Evolutionary conservation across 352 stramenopile genomes (phyloP).

Genomic region (Pythium scleroteichum): DNA sequence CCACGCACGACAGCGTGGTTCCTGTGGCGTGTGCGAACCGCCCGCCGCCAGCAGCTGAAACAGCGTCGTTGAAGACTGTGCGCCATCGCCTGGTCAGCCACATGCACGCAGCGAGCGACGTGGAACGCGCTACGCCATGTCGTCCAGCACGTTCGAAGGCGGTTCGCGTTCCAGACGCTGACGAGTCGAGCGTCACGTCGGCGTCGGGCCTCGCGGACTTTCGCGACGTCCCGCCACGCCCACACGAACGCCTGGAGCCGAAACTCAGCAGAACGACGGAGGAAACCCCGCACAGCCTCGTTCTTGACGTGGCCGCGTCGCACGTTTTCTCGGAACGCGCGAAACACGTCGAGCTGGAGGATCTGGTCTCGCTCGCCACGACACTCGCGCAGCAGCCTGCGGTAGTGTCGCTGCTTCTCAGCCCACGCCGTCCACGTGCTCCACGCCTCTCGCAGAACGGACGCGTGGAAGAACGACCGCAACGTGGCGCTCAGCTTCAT

Average conservation of each 20-base stretch:
- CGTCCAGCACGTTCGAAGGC: not conserved
- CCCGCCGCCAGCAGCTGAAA: not conserved
- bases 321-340: not conserved
- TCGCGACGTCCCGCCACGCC: slow-evolving; percentile 4
- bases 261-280: not conserved
- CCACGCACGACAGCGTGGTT: not conserved
- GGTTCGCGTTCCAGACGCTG: not conserved
- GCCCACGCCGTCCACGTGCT: not conserved
- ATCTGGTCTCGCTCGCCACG: not conserved
- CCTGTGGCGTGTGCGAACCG: not conserved
- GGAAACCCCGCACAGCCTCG: not conserved
- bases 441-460: not conserved
- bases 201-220: not conserved
- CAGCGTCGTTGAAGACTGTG: not conserved
- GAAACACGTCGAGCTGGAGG: not conserved
- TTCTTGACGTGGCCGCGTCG: not conserved
- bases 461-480: not conserved
- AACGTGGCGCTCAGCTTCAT: not conserved
- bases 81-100: slow-evolving; percentile 10
- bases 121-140: slow-evolving; percentile 17
- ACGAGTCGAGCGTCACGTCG: not conserved
- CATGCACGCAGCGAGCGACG: slow-evolving; percentile 9
- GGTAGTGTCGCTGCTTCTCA: not conserved
- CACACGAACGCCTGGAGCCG: slow-evolving; percentile 5
- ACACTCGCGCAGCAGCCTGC: slow-evolving; percentile 3